phyloP scores from a whole-genome alignment of 345 rosid genomes.

The Eucalyptus melliodora region DNA sequence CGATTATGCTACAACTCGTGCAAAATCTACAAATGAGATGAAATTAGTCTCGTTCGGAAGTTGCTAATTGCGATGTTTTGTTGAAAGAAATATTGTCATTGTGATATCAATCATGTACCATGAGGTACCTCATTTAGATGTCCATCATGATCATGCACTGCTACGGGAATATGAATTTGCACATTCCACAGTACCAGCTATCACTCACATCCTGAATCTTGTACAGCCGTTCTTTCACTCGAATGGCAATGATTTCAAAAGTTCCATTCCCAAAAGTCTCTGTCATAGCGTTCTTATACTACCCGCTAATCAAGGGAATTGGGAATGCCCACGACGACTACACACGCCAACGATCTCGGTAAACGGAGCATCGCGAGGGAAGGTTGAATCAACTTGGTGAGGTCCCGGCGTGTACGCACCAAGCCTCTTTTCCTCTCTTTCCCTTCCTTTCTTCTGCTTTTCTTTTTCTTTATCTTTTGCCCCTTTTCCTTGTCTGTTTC shows the following conservation, averaged over 20 bases:
- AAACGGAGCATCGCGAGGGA: too few relatives aligned
- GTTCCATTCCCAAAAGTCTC: too few relatives aligned
- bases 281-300: too few relatives aligned
- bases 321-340: neutral
- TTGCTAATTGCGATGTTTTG: neutral
- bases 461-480: too few relatives aligned
- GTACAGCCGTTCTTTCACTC: too few relatives aligned
- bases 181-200: neutral
- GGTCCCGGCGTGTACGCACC: neutral
- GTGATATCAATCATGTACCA: neutral
- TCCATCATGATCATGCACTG: neutral
- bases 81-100: neutral
- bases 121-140: neutral
- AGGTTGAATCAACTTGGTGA: too few relatives aligned
- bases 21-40: neutral
- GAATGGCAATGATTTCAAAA: too few relatives aligned
- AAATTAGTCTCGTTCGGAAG: neutral
- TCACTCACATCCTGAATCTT: neutral
- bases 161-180: neutral
- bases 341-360: too few relatives aligned
- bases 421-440: neutral
- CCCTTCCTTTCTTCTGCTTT: too few relatives aligned
- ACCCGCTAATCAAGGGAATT: neutral
- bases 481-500: neutral
- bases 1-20: accelerated